These are phyloP conservation scores for Salix exigua DNA, from an alignment of 345 rosid genomes.

Conservation along the genomic window DNA sequence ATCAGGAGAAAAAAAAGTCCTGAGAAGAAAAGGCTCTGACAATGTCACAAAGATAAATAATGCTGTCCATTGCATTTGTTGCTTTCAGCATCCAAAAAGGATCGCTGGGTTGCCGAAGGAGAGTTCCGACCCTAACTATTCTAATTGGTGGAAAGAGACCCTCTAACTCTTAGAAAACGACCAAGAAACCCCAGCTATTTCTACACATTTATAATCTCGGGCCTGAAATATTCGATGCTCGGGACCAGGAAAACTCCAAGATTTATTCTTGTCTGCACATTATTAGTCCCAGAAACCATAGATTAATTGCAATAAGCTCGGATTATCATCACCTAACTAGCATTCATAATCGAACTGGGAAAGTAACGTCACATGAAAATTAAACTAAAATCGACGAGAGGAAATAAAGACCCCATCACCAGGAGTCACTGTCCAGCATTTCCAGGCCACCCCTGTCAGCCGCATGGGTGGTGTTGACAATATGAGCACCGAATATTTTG, in stretches of 20 bases:
- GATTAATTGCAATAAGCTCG: neutral
- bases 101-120: neutral
- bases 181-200: too few species aligned
- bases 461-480: conserved; percentile 2
- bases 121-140: neutral
- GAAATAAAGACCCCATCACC: neutral
- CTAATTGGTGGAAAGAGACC: neutral
- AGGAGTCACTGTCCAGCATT: neutral
- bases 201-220: too few species aligned
- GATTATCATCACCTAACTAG: too few species aligned
- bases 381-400: too few species aligned
- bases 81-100: neutral
- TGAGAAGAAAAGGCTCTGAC: neutral
- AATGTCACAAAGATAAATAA: neutral
- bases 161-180: neutral
- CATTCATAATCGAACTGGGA: too few species aligned
- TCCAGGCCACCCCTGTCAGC: neutral
- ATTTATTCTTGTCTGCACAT: too few species aligned
- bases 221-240: too few species aligned
- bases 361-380: neutral
- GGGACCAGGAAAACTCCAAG: too few species aligned
- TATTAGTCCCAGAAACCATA: neutral
- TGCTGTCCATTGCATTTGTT: neutral
- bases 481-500: neutral
- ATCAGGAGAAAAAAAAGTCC: neutral